phyloP scores from a whole-genome alignment of 164 flowering plant genomes.

The Dillenia suffruticosa region DNA sequence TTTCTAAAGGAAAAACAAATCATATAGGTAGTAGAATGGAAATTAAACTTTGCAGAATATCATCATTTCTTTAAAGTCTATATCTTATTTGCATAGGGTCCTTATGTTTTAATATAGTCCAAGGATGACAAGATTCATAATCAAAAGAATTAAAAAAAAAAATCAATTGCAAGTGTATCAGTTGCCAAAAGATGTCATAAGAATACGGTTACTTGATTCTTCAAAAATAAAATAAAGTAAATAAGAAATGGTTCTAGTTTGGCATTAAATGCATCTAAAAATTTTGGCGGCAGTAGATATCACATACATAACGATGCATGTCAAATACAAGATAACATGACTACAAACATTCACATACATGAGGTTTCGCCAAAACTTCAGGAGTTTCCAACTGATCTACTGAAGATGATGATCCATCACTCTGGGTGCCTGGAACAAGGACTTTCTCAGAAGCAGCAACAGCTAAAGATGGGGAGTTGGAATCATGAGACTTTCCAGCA shows the following conservation, averaged over 20 bases:
- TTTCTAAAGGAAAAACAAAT: not conserved
- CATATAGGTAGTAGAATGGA: too few species aligned
- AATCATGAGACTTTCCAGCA: conserved; percentile 49
- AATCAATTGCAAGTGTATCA: not conserved
- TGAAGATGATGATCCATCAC: conserved; percentile 43
- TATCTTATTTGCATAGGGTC: too few species aligned
- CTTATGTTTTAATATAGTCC: too few species aligned
- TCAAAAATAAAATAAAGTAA: too few species aligned
- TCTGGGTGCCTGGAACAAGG: conserved; percentile 67
- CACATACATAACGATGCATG: not conserved
- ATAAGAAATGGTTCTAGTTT: not conserved
- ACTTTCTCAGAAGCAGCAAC: conserved; percentile 64
- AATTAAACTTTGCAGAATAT: not conserved
- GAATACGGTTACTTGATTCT: not conserved
- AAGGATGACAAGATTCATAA: too few species aligned
- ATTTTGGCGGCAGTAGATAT: not conserved
- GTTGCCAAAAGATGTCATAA: not conserved
- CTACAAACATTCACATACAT: conserved; percentile 33
- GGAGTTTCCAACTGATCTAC: conserved; percentile 35
- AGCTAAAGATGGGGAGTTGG: conserved; percentile 43
- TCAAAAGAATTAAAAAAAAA: too few species aligned
- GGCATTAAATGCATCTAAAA: not conserved
- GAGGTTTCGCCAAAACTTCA: conserved; percentile 33
- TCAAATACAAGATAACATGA: not conserved
- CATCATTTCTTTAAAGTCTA: not conserved